Percentiles rank a stretch among this genome's conserved stretches.
phyloP scores from a whole-genome alignment of 2,329 filamentous ascomycete species.

The Dichotomopilus funicola region DNA sequence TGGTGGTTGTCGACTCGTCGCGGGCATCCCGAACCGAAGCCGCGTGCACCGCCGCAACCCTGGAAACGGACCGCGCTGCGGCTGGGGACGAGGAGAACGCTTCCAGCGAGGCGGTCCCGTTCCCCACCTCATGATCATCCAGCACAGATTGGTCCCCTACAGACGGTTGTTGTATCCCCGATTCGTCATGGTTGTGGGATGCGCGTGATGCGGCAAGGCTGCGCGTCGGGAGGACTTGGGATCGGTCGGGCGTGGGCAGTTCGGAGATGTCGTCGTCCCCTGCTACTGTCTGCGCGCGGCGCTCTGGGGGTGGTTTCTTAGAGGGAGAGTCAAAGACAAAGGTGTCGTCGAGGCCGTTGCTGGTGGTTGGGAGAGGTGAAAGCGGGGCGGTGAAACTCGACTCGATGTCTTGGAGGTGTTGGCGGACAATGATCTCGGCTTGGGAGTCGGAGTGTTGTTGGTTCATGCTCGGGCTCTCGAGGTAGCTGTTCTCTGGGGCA shows the following conservation, averaged over 20 bases:
- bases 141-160: conserved; percentile 10
- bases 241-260: conserved; percentile 9
- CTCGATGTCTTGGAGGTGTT: conserved; percentile 57
- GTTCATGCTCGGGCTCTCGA: conserved; percentile 33
- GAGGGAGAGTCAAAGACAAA: conserved; percentile 49
- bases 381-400: conserved; percentile 56
- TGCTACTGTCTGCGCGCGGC: conserved; percentile 9
- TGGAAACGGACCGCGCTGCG: conserved; percentile 46
- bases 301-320: conserved; percentile 25
- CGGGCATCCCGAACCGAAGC: neutral
- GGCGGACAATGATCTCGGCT: conserved; percentile 46
- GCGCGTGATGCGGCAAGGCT: conserved; percentile 11
- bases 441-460: conserved; percentile 42
- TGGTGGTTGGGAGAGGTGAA: conserved; percentile 48
- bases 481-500: conserved; percentile 35
- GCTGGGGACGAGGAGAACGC: conserved; percentile 51
- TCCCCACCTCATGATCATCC: conserved; percentile 17
- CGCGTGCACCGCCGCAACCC: conserved; percentile 40
- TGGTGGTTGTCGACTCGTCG: conserved; percentile 6
- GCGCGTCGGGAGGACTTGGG: conserved; percentile 19
- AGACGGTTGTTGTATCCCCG: conserved; percentile 6
- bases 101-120: conserved; percentile 47
- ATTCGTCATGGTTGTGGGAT: conserved; percentile 10
- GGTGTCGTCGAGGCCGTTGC: conserved; percentile 50
- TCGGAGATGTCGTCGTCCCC: neutral